These are phyloP conservation scores for Acanthochlamys bracteata DNA, from an alignment of 106 monocot species.

Conservation along the genomic window DNA sequence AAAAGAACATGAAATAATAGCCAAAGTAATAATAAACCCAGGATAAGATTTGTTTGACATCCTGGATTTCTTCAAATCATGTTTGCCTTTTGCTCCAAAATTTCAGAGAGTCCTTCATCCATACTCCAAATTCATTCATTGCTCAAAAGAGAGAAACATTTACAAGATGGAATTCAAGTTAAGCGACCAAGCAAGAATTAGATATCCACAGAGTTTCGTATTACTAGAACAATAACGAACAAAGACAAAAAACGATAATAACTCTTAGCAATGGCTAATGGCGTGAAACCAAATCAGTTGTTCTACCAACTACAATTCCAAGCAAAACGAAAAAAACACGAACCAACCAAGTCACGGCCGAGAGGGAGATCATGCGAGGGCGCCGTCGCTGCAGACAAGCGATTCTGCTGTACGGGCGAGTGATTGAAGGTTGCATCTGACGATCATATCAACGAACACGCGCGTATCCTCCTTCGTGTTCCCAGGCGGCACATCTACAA, in stretches of 20 bases:
- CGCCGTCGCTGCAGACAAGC: not conserved
- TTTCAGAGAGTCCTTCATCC: not conserved
- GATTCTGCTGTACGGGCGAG: conserved; percentile 37
- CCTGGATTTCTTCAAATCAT: no score
- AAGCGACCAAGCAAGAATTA: not conserved
- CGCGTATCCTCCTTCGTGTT: conserved; percentile 53
- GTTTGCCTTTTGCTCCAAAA: no score
- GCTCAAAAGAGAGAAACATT: not conserved
- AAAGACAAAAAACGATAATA: not conserved
- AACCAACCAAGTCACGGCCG: not conserved
- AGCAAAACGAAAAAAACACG: not conserved
- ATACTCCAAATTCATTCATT: not conserved
- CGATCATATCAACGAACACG: conserved; percentile 61
- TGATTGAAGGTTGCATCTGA: conserved; percentile 49
- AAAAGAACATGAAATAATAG: no score
- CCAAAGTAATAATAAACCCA: no score
- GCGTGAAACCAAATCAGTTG: not conserved
- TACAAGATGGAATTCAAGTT: not conserved
- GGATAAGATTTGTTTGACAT: no score
- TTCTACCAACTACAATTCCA: not conserved
- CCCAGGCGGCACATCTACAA: conserved; percentile 54
- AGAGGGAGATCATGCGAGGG: not conserved
- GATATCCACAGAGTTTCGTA: conserved; percentile 5
- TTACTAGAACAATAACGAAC: not conserved
- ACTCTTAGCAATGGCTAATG: not conserved